phyloP scores from a whole-genome alignment of 768 basidiomycete genomes.

The Rhizopogon vinicolor region DNA sequence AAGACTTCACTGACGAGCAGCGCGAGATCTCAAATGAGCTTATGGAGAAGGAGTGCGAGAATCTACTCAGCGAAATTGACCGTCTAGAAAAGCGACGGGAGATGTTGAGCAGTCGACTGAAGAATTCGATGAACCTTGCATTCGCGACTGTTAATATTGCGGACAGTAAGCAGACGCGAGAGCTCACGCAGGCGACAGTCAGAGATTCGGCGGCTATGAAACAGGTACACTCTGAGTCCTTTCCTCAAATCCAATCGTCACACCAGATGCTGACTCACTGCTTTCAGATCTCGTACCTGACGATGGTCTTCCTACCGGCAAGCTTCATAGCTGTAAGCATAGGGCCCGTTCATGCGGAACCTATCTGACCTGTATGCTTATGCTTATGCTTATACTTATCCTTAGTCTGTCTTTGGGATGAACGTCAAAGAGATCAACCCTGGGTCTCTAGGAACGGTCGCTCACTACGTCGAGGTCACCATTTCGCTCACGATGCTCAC shows the following conservation, averaged over 20 bases:
- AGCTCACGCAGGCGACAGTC: constrained; percentile 42
- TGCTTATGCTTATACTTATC: too few relatives aligned
- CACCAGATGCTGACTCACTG: background rate
- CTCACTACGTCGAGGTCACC: constrained; percentile 36
- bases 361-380: background rate
- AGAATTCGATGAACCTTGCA: constrained; percentile 32
- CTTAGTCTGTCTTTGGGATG: constrained; percentile 52
- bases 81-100: constrained; percentile 35
- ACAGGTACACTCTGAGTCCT: constrained; percentile 12
- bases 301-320: constrained; percentile 59
- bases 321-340: constrained; percentile 34
- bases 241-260: constrained; percentile 20
- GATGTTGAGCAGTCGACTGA: constrained; percentile 25
- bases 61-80: constrained; percentile 45
- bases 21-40: constrained; percentile 22
- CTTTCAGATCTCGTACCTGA: constrained; percentile 40
- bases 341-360: background rate
- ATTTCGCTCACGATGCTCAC: constrained; percentile 45
- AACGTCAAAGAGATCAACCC: constrained; percentile 42
- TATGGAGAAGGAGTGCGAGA: constrained; percentile 43
- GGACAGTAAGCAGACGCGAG: constrained; percentile 48
- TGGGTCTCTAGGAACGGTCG: constrained; percentile 25
- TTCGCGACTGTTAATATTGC: constrained; percentile 56
- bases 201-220: constrained; percentile 38
- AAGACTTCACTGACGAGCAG: constrained; percentile 8